Conservation (phyloP, 208 protist species). For the Porcisia deanei region DNA sequence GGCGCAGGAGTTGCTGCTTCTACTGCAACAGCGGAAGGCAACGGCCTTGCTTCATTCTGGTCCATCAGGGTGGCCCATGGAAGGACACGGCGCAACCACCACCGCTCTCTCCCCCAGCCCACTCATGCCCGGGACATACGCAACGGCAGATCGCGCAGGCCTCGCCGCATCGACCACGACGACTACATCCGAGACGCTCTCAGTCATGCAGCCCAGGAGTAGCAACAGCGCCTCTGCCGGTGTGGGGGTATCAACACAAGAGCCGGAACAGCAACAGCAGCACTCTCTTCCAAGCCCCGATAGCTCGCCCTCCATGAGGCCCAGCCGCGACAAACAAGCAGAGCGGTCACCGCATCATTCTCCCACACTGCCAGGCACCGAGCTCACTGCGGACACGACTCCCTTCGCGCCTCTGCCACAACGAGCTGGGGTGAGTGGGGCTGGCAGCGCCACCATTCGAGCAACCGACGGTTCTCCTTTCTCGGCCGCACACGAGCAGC, state of each 20-base stretch:
- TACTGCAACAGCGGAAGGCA: constrained; percentile 18
- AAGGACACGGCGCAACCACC: neutral
- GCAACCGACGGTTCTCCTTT: neutral
- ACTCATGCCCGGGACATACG: neutral
- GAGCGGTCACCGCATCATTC: neutral
- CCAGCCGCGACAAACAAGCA: neutral
- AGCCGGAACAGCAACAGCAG: neutral
- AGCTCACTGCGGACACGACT: neutral
- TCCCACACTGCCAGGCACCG: neutral
- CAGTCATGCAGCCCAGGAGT: neutral
- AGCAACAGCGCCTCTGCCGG: neutral
- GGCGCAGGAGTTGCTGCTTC: constrained; percentile 25
- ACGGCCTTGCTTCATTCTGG: neutral
- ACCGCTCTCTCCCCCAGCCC: neutral
- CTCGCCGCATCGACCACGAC: neutral
- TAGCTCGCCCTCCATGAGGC: neutral
- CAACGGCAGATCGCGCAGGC: neutral
- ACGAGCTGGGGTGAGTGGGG: neutral
- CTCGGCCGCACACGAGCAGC: neutral
- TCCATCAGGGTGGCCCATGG: neutral
- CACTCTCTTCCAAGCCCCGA: neutral
- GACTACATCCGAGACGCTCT: neutral
- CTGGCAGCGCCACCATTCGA: neutral
- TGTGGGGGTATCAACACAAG: neutral
- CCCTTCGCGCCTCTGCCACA: neutral